phyloP scores from a whole-genome alignment of 2,329 filamentous ascomycete genomes.

The Sporothrix phasma region DNA sequence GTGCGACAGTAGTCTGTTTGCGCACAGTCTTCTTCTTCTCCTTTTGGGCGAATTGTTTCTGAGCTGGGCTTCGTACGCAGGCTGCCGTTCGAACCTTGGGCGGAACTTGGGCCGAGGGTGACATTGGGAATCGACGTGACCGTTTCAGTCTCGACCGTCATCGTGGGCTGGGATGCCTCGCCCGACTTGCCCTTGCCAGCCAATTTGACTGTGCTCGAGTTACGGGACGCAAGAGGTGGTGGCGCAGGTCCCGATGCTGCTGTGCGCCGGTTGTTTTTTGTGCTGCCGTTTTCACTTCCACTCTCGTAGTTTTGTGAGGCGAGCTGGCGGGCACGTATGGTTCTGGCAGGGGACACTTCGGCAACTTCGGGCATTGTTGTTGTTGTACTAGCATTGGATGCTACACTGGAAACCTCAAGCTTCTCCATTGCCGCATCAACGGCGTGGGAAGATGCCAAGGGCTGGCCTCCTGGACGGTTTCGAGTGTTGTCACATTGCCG shows the following conservation, averaged over 20 bases:
- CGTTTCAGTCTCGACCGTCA: slow-evolving; percentile 97
- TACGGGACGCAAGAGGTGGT: slow-evolving; percentile 48
- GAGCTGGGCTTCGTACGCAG: slow-evolving; percentile 79
- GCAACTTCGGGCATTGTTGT: slow-evolving; percentile 34
- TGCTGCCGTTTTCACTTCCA: slow-evolving; percentile 47
- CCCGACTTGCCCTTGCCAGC: slow-evolving; percentile 55
- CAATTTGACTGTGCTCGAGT: slow-evolving; percentile 58
- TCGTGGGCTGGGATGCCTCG: slow-evolving; percentile 73
- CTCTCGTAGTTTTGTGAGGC: slow-evolving; percentile 41
- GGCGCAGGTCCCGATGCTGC: slow-evolving; percentile 25
- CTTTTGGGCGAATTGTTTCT: slow-evolving; percentile 94
- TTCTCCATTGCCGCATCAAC: slow-evolving; percentile 41
- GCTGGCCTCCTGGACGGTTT: slow-evolving; percentile 88
- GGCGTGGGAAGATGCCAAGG: slow-evolving; percentile 55
- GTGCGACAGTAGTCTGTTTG: slow-evolving; percentile 61
- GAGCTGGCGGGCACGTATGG: slow-evolving; percentile 41
- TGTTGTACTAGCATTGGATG: slow-evolving; percentile 32
- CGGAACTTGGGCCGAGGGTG: slow-evolving; percentile 56
- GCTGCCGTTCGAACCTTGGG: slow-evolving; percentile 57
- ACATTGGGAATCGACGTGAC: slow-evolving; percentile 85
- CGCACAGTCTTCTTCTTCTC: slow-evolving; percentile 73
- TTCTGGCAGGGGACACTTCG: slow-evolving; percentile 31
- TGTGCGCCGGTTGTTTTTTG: slow-evolving; percentile 34
- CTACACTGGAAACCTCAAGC: slow-evolving; percentile 38
- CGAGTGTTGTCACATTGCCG: slow-evolving; percentile 55